Base-by-base conservation (phyloP, 345 rosid genomes). In the Linum trigynum region DNA sequence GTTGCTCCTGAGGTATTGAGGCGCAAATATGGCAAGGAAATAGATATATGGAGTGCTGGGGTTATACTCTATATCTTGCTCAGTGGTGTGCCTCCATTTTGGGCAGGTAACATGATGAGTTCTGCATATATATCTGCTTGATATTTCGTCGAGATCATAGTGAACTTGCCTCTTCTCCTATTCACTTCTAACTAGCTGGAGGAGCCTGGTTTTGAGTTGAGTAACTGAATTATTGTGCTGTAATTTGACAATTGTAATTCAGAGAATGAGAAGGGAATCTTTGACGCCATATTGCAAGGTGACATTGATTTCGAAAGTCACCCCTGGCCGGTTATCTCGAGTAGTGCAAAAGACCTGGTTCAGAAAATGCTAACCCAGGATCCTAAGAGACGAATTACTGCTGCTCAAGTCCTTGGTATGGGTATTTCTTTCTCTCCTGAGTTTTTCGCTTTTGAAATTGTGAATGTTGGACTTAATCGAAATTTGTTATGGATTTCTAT, bases 251-350 rank as follows among this genome's bases (percentile, higher is more conserved):
- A 2, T 17, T 50, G 48, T 7, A 23, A 41, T 70, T 40, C 74
- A 75, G 78, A 75, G 55, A 67, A 51, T 2, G 78, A 70, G 67
- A 75, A 75, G 62, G 74, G 78, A 4, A 75, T 75, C 58, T 75
- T 75, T 66, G 78, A 75, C 53, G 78, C 74, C 40, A 48, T 75
- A 55, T 64, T 70, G 40, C 15, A 70, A 55, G 78, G 74, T 35
- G 65, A 75, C 7, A 75, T 75, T 53, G 78, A 75, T 67, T 75
- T 75, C 59, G 71, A 63, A 6, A 70, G 71, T 59, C 35, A 39
- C 62, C 78, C 78, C 38, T 75, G 78, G 78, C 78, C 78, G 37
- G 14, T 69, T 10, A 75, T 75, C 63, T 75, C 78, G 37, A 63
- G 38, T n/a, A 45, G 78, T 39, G 78, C 78, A 39, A 75, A 75